A percentile compares a stretch with the other conserved stretches of the same genome.
Evolutionary conservation across 164 flowering plant genomes (phyloP).

Genomic region (Aristolochia californica): DNA sequence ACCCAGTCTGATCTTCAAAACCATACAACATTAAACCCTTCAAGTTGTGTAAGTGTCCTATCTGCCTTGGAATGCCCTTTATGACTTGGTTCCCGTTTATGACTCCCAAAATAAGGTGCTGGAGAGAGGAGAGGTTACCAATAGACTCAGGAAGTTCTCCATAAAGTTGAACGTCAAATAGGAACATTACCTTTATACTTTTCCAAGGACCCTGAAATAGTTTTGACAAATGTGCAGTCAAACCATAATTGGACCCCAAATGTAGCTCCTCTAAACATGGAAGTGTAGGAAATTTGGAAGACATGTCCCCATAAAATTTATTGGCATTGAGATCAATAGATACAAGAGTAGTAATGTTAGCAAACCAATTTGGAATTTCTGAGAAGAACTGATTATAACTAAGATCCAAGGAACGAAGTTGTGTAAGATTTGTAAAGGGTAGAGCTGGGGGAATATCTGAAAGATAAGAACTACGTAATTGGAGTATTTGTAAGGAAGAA

Average conservation of each 20-base stretch:
- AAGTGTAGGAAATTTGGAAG: not conserved
- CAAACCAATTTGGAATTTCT: not conserved
- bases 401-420: not conserved
- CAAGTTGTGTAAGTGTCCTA: no score
- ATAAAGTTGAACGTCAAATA: slow-evolving; percentile 5
- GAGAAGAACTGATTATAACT: not conserved
- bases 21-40: no score
- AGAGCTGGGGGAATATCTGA: not conserved
- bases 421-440: not conserved
- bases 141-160: slow-evolving; percentile 10
- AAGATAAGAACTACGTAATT: not conserved
- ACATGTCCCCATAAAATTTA: not conserved
- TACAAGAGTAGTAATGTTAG: not conserved
- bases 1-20: no score
- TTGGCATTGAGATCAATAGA: not conserved
- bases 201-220: not conserved
- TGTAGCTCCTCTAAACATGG: not conserved
- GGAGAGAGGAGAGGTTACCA: not conserved
- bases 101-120: no score
- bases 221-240: not conserved
- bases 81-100: no score
- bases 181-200: not conserved
- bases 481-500: not conserved
- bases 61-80: no score
- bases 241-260: not conserved